Conservation (phyloP, 768 basidiomycete species). For the Pleurotus ostreatus region DNA sequence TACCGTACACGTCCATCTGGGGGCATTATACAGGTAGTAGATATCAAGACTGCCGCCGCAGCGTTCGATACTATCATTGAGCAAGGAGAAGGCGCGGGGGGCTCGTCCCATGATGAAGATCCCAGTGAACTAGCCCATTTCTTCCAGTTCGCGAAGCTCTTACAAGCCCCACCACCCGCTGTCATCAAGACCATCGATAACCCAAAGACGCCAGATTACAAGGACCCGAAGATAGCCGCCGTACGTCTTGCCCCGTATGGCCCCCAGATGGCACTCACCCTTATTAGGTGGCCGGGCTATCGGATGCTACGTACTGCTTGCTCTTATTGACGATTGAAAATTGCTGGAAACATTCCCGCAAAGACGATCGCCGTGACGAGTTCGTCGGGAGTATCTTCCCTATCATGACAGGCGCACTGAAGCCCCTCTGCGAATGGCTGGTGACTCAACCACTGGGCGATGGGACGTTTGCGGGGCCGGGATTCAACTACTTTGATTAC, state of each 20-base stretch:
- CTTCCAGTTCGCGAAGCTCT: slow-evolving; percentile 11
- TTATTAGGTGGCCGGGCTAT: slow-evolving; percentile 18
- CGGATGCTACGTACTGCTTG: slow-evolving; percentile 22
- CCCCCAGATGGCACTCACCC: not conserved
- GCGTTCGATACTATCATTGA: slow-evolving; percentile 19
- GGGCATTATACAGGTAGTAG: slow-evolving; percentile 10
- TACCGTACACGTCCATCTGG: not conserved
- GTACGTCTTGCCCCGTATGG: not conserved
- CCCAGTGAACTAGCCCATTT: slow-evolving; percentile 13
- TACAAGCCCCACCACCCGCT: not conserved
- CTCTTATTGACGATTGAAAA: slow-evolving; percentile 20
- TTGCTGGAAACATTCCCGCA: slow-evolving; percentile 16
- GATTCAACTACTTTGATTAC: slow-evolving; percentile 19
- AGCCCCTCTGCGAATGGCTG: slow-evolving; percentile 21
- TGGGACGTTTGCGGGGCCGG: slow-evolving; percentile 17
- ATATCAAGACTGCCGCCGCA: slow-evolving; percentile 13
- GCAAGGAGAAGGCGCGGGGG: slow-evolving; percentile 21
- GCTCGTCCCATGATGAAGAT: slow-evolving; percentile 17
- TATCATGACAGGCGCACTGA: slow-evolving; percentile 22
- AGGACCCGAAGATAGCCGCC: slow-evolving; percentile 10
- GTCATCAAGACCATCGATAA: slow-evolving; percentile 12
- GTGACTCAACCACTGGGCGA: slow-evolving; percentile 18
- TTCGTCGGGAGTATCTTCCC: slow-evolving; percentile 20
- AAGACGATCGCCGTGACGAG: slow-evolving; percentile 7
- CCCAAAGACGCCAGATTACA: slow-evolving; percentile 16